These are phyloP conservation scores for Leishmania gerbilli DNA, from an alignment of 208 protist species.

Conservation along the genomic window DNA sequence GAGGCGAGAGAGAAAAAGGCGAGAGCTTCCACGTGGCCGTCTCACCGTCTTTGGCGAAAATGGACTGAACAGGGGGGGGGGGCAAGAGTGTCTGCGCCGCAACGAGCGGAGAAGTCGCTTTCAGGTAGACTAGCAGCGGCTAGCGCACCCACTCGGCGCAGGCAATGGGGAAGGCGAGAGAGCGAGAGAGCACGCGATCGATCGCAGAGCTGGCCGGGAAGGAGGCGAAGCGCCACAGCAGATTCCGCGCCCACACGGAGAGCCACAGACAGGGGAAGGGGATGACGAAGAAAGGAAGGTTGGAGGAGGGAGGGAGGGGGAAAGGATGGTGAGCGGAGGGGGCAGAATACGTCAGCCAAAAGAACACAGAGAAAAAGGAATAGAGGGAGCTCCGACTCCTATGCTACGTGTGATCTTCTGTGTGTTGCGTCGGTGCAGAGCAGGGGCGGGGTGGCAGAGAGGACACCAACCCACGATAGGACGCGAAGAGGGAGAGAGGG, in stretches of 20 bases:
- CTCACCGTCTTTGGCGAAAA: not conserved
- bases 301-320: not conserved
- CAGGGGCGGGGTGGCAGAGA: not conserved
- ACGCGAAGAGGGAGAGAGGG: not conserved
- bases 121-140: not conserved
- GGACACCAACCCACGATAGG: not conserved
- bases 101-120: not conserved
- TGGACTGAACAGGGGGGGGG: too few species aligned
- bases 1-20: not conserved
- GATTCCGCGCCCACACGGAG: not conserved
- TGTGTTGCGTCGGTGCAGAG: not conserved
- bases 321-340: not conserved
- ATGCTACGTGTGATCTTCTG: slow-evolving; percentile 1
- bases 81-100: not conserved
- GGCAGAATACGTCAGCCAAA: not conserved
- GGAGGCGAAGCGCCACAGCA: not conserved
- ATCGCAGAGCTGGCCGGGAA: not conserved
- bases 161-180: not conserved
- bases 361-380: not conserved
- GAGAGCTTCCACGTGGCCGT: not conserved
- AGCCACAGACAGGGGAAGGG: not conserved
- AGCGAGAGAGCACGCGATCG: not conserved
- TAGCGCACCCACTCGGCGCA: not conserved
- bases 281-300: not conserved
- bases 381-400: slow-evolving; percentile 1